Evolutionary conservation across 768 basidiomycete species (phyloP), one percentile per base, ranked within the genome.

Genomic region (Psilocybe cyanescens): DNA sequence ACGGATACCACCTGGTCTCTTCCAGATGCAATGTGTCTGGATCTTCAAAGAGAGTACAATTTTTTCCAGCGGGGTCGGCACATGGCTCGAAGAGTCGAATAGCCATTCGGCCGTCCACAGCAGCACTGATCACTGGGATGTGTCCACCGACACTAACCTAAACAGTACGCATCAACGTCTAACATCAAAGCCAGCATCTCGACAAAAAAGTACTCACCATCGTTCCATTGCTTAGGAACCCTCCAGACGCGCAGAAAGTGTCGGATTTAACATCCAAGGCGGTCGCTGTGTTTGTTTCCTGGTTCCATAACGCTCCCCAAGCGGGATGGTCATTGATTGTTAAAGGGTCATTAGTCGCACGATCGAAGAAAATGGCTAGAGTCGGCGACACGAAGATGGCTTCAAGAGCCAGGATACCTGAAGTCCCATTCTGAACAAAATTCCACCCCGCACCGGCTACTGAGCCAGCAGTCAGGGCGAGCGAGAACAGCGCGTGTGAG

Each of bases 221-320:
- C 3, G 78, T 79, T 1, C 79, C 79, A 46, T 80, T 80, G 45
- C 76, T 73, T 51, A 81, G 60, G 56, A 80, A 75, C 2, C 74
- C 75, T 9, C 79, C 79, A 19, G 76, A 77, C 0, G 77, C 80
- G 65, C 79, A 81, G 68, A 79, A 81, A n/a, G 72, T 73, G 59
- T 81, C 75, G n/a, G 76, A 73, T 8, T 73, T 55, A n/a, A 78
- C 65, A 47, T 73, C 67, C 8, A 79, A 60, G 8, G 78, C 68
- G 12, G 75, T 73, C 1, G 74, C 72, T 3, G 69, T 74, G 44
- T 78, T 76, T 1, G 79, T 80, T 61, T 74, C 69, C 9, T 82
- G 64, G 57, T 81, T 73, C 66, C 79, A 76, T 14, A 82, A 68
- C 6, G 77, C 79, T 30, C 76, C 78, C 81, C 81, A 82, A 7